Base-by-base conservation (phyloP, 257 asterid species). In the Pogostemon cablin region DNA sequence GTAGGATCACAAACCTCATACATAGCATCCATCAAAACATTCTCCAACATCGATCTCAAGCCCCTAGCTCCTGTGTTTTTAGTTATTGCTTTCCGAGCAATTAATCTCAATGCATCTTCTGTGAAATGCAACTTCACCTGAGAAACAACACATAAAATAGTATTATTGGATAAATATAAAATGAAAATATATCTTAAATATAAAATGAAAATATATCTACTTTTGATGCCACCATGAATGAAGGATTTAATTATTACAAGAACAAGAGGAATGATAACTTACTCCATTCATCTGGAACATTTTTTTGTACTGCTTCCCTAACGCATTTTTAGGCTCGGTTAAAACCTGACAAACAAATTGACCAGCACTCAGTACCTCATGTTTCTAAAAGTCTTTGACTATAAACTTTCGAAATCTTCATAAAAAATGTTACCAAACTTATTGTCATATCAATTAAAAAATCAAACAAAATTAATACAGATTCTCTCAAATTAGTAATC, bases 61-160 rank as follows among this genome's bases (percentile, higher is more conserved):
- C 99, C 98, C 48, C 99, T 90, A 74, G 98, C 99, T 47, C 99
- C 99, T 0, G 99, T 95, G 68, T 91, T 95, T 80, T 95, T 95
- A 6, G 95, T 78, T 70, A 91, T 82, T 54, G 99, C 91, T 81
- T 86, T 95, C 67, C 81, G 80, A 72, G 99, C 96, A 68, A 95
- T 89, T 85, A 86, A 72, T 88, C 90, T 85, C 82, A 95, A 79
- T 10, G 99, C 96, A n/a, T 80, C 86, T 73, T 91, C 97, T 0
- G 95, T 87, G 80, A 87, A 91, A 86, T 91, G 97, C 82, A 95
- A 78, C 82, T 83, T 88, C 52, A 88, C 98, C 99, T 95, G 86
- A 78, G 57, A 85, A 83, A 71, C 62, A 49, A 80, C 67, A 15
- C 43, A 8, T 8, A 3, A 9, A n/a, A 17, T 47, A 17, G 52